phyloP scores from a whole-genome alignment of 2,329 filamentous ascomycete genomes.

The Talaromyces sp. region DNA sequence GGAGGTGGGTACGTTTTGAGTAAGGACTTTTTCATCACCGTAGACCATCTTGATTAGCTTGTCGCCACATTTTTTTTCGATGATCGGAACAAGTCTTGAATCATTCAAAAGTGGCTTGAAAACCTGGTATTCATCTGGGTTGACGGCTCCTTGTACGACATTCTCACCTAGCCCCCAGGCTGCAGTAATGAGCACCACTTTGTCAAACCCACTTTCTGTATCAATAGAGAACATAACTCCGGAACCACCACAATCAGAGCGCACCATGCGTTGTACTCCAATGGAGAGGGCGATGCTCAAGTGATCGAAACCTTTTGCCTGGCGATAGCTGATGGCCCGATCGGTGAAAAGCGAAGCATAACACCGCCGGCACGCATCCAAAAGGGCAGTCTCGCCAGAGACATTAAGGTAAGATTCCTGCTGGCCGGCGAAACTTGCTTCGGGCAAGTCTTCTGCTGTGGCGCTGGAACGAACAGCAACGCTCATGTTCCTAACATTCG shows the following conservation, averaged over 20 bases:
- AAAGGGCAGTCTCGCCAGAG: slow-evolving; percentile 30
- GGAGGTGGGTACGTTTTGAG: slow-evolving; percentile 40
- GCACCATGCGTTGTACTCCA: slow-evolving; percentile 31
- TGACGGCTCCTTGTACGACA: slow-evolving; percentile 40
- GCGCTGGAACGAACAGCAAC: slow-evolving; percentile 43
- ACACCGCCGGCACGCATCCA: slow-evolving; percentile 39
- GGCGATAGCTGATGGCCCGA: slow-evolving; percentile 39
- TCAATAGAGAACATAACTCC: slow-evolving; percentile 46
- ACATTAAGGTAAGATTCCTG: slow-evolving; percentile 42
- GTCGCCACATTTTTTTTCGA: slow-evolving; percentile 37
- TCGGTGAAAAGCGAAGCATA: slow-evolving; percentile 44
- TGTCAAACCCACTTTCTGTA: slow-evolving; percentile 42
- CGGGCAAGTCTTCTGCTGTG: slow-evolving; percentile 42
- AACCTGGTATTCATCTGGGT: slow-evolving; percentile 43
- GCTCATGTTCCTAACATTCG: slow-evolving; percentile 26
- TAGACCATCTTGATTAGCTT: slow-evolving; percentile 40
- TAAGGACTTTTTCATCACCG: slow-evolving; percentile 30
- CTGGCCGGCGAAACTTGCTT: slow-evolving; percentile 43
- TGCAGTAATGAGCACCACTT: slow-evolving; percentile 42
- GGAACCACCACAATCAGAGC: slow-evolving; percentile 36
- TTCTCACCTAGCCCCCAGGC: slow-evolving; percentile 43
- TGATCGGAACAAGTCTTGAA: slow-evolving; percentile 31
- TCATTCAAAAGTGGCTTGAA: slow-evolving; percentile 39
- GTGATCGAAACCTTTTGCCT: slow-evolving; percentile 27
- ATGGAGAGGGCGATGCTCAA: slow-evolving; percentile 26